Evolutionary conservation across 2,329 filamentous ascomycete genomes (phyloP).

Genomic region (Rutstroemia sydowiana): DNA sequence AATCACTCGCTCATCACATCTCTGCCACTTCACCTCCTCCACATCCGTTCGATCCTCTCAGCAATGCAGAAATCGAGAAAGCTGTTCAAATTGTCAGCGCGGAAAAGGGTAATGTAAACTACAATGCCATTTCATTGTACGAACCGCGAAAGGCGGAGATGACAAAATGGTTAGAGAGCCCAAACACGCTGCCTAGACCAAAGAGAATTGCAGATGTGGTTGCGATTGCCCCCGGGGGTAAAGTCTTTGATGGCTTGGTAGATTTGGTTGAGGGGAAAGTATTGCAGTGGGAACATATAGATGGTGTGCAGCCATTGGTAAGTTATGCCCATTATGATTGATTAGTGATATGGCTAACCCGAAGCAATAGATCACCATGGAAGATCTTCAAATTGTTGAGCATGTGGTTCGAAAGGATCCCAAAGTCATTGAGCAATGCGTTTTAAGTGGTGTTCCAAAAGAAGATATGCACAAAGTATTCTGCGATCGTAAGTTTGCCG

Average conservation of each 20-base stretch:
- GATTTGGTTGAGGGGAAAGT: slow-evolving; percentile 62
- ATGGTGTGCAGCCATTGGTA: slow-evolving; percentile 75
- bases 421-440: slow-evolving; percentile 85
- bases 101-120: slow-evolving; percentile 64
- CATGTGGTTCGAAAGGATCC: slow-evolving; percentile 67
- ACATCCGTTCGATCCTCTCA: slow-evolving; percentile 75
- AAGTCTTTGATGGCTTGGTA: slow-evolving; percentile 76
- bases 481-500: slow-evolving; percentile 63
- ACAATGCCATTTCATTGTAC: slow-evolving; percentile 78
- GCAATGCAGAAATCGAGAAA: slow-evolving; percentile 62
- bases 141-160: slow-evolving; percentile 83
- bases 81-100: slow-evolving; percentile 62
- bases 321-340: slow-evolving; percentile 22
- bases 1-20: slow-evolving; percentile 56
- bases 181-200: slow-evolving; percentile 54
- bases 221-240: slow-evolving; percentile 69
- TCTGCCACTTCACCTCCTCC: slow-evolving; percentile 45
- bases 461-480: slow-evolving; percentile 94
- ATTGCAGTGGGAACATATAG: slow-evolving; percentile 64
- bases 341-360: slow-evolving; percentile 11
- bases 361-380: slow-evolving; percentile 67
- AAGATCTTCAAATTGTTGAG: slow-evolving; percentile 79
- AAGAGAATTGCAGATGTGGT: slow-evolving; percentile 73
- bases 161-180: slow-evolving; percentile 67
- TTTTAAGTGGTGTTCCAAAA: slow-evolving; percentile 69